A percentile compares a stretch with the other conserved stretches of the same genome.
Conservation (phyloP, 2,329 filamentous ascomycete species). For the Phialemonium atrogriseum region DNA sequence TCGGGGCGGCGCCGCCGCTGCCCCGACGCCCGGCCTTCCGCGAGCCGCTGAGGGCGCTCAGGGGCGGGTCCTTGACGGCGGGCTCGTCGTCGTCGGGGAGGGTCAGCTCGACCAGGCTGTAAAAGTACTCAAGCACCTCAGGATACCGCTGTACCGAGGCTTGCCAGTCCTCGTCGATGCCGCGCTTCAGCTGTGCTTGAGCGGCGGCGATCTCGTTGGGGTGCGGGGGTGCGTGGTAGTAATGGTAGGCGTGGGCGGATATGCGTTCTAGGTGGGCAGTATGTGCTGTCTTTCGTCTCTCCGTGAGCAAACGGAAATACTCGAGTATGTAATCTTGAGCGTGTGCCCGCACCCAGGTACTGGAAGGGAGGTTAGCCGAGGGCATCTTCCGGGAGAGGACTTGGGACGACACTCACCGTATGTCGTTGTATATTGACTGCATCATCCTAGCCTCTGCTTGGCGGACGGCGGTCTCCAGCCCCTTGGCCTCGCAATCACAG, state of each 20-base stretch:
- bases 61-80: slow-evolving; percentile 50
- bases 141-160: slow-evolving; percentile 68
- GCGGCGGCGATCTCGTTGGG: slow-evolving; percentile 56
- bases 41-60: slow-evolving; percentile 42
- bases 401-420: slow-evolving; percentile 40
- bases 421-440: slow-evolving; percentile 52
- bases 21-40: slow-evolving; percentile 38
- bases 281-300: slow-evolving; percentile 52
- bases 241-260: slow-evolving; percentile 45
- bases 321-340: slow-evolving; percentile 61
- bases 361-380: slow-evolving; percentile 20
- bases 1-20: slow-evolving; percentile 19
- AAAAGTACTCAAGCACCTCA: slow-evolving; percentile 77
- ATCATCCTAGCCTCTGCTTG: slow-evolving; percentile 59
- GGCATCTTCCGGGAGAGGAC: background rate
- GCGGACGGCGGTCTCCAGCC: slow-evolving; percentile 52
- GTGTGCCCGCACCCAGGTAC: slow-evolving; percentile 55
- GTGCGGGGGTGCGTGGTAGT: slow-evolving; percentile 50
- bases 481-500: slow-evolving; percentile 60
- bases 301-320: slow-evolving; percentile 54
- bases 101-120: slow-evolving; percentile 57
- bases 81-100: slow-evolving; percentile 56
- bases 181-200: slow-evolving; percentile 58
- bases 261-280: slow-evolving; percentile 47
- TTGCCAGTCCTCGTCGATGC: slow-evolving; percentile 74